phyloP scores from a whole-genome alignment of 2,329 filamentous ascomycete genomes.

The Parascedosporium putredinis region DNA sequence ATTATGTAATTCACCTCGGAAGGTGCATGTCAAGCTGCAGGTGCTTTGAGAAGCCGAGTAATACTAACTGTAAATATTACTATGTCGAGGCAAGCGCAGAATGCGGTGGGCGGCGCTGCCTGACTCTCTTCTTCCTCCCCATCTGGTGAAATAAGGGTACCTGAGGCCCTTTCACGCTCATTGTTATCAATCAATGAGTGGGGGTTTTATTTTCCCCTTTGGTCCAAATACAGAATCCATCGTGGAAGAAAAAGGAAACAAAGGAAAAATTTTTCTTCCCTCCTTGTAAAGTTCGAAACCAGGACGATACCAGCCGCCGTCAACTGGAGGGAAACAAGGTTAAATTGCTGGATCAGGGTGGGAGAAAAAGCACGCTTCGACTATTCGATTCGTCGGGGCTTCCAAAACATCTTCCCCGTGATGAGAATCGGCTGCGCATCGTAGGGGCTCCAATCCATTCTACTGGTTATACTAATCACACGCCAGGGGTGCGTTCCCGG shows the following conservation, averaged over 20 bases:
- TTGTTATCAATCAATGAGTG: too few species aligned
- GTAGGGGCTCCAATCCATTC: neutral
- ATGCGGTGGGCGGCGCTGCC: too few species aligned
- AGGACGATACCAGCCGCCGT: neutral
- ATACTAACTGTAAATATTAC: too few species aligned
- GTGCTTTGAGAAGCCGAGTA: too few species aligned
- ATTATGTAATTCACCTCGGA: too few species aligned
- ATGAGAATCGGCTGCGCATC: conserved; percentile 7
- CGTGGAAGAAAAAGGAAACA: neutral
- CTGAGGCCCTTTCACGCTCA: too few species aligned
- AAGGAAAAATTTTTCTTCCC: neutral
- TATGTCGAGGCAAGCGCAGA: too few species aligned
- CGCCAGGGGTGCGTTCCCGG: neutral
- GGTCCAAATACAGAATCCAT: too few species aligned
- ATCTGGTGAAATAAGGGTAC: too few species aligned
- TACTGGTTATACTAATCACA: neutral
- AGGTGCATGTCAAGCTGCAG: too few species aligned
- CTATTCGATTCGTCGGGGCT: conserved; percentile 7
- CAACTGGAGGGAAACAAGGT: neutral
- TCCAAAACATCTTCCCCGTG: conserved; percentile 5
- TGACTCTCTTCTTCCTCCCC: too few species aligned
- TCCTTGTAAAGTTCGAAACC: neutral
- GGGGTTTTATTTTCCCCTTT: too few species aligned
- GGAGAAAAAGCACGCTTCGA: neutral
- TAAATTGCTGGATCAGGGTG: neutral